These are phyloP conservation scores for Salix arbutifolia DNA, from an alignment of 345 rosid species.

Conservation along the genomic window DNA sequence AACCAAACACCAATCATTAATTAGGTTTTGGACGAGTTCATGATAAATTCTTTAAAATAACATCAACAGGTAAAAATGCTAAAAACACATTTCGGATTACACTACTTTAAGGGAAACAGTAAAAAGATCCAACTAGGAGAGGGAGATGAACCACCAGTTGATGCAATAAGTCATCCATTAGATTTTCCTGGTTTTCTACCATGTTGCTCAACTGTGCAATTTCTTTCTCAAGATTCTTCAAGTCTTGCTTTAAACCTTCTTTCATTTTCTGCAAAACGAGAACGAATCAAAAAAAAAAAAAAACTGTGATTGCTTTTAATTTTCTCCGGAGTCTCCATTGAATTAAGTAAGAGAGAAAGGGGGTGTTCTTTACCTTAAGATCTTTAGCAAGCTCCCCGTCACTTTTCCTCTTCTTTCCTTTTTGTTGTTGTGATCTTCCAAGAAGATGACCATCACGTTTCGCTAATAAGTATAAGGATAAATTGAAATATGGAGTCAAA, in stretches of 20 bases:
- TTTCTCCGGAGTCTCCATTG: not conserved
- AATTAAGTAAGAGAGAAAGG: not conserved
- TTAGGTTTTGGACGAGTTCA: not conserved
- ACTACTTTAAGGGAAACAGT: too few species aligned
- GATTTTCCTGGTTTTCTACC: not conserved
- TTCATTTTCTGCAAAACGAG: not conserved
- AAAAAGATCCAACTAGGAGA: not conserved
- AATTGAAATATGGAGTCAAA: too few species aligned
- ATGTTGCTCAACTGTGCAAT: not conserved
- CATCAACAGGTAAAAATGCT: not conserved
- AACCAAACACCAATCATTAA: not conserved
- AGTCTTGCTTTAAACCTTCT: not conserved
- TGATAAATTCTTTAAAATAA: not conserved
- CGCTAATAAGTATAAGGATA: not conserved
- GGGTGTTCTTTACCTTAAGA: not conserved
- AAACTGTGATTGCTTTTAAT: not conserved
- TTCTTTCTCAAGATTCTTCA: not conserved
- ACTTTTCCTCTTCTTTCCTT: not conserved
- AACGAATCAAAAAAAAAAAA: not conserved
- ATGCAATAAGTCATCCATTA: not conserved
- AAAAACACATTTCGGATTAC: not conserved
- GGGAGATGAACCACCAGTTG: not conserved
- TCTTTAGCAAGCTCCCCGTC: not conserved
- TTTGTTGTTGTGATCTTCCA: not conserved
- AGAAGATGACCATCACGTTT: not conserved